phyloP scores from a whole-genome alignment of 2,329 filamentous ascomycete species.

The Fusarium tupiense region DNA sequence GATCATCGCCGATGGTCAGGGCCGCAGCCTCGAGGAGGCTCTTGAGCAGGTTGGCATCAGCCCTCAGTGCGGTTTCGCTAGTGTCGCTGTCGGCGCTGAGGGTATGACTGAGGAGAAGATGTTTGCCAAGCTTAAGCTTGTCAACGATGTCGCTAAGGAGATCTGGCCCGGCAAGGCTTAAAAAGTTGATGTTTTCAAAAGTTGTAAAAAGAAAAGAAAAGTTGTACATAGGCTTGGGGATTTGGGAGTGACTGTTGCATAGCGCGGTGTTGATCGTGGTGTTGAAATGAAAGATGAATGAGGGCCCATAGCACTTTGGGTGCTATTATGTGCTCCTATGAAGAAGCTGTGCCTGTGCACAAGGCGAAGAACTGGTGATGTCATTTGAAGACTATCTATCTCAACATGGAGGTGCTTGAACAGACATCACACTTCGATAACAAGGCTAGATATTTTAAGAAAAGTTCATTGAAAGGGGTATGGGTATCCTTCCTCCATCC shows the following conservation, averaged over 20 bases:
- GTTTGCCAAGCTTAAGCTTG: constrained; percentile 75
- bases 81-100: constrained; percentile 72
- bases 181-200: neutral
- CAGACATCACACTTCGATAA: neutral
- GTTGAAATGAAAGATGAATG: constrained; percentile 5
- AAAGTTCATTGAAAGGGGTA: constrained; percentile 29
- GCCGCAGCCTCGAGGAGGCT: constrained; percentile 69
- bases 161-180: constrained; percentile 61
- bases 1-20: constrained; percentile 72
- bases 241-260: constrained; percentile 10
- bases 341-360: neutral
- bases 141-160: constrained; percentile 71
- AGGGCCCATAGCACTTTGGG: neutral
- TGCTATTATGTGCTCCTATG: neutral
- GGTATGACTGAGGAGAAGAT: constrained; percentile 73
- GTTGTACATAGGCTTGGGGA: neutral
- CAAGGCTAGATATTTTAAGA: neutral
- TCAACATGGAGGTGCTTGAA: no score
- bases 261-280: constrained; percentile 29
- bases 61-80: constrained; percentile 77
- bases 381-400: no score
- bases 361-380: neutral
- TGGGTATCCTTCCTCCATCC: constrained; percentile 26
- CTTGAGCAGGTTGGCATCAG: constrained; percentile 73
- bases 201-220: neutral